These are phyloP conservation scores for Dendrobium nobile DNA, from an alignment of 106 monocot species.

Conservation along the genomic window DNA sequence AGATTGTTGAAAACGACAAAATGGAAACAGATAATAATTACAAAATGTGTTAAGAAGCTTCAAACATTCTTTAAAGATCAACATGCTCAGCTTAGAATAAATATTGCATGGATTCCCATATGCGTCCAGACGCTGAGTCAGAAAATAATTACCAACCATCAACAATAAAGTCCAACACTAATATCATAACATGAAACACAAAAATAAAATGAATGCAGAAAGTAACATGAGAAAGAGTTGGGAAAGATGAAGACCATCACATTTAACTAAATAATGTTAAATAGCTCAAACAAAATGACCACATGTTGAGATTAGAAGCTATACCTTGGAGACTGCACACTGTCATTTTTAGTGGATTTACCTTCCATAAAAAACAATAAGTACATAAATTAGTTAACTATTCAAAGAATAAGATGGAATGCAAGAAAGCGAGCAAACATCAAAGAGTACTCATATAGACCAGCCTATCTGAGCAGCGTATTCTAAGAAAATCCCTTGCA, in stretches of 20 bases:
- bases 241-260: neutral
- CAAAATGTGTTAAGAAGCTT: neutral
- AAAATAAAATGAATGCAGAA: neutral
- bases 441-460: neutral
- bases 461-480: neutral
- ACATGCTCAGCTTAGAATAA: neutral
- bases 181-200: neutral
- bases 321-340: slow-evolving; percentile 36
- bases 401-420: neutral
- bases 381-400: neutral
- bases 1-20: neutral
- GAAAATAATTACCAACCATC: neutral
- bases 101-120: neutral
- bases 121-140: neutral
- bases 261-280: neutral
- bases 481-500: neutral
- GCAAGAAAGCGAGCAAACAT: neutral
- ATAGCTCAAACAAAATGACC: neutral
- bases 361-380: slow-evolving; percentile 21
- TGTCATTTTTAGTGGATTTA: slow-evolving; percentile 31
- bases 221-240: neutral
- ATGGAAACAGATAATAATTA: neutral
- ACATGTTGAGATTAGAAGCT: neutral
- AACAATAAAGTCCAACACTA: neutral
- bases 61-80: neutral